phyloP scores from a whole-genome alignment of 78 protist genomes.

The Dictyostelium brefeldianum region DNA sequence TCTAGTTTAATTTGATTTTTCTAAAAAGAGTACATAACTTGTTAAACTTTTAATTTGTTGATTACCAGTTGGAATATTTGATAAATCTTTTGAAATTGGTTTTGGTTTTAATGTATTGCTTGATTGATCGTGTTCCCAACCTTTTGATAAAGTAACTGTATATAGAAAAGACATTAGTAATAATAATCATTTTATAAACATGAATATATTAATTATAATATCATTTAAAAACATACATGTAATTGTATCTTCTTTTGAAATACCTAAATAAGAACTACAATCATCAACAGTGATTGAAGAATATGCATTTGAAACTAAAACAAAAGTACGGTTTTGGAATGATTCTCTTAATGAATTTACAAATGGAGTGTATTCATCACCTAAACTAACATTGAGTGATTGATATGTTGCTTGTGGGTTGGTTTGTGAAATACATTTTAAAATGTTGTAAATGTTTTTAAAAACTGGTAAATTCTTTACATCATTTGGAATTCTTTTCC shows the following conservation, averaged over 20 bases:
- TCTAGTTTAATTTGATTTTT: neutral
- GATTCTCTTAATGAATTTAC: constrained; percentile 12
- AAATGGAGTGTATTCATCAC: constrained; percentile 43
- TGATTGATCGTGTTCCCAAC: constrained; percentile 28
- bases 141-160: constrained; percentile 32
- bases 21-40: constrained; percentile 48
- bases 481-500: constrained; percentile 66
- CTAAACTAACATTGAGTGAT: neutral
- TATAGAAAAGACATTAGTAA: too few relatives aligned
- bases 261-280: constrained; percentile 49
- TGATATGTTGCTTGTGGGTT: constrained; percentile 14
- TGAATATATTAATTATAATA: too few relatives aligned
- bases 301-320: constrained; percentile 45
- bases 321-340: constrained; percentile 58
- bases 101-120: constrained; percentile 35
- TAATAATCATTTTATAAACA: too few relatives aligned
- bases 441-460: constrained; percentile 29
- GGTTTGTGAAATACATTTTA: constrained; percentile 15
- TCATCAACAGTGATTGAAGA: constrained; percentile 39
- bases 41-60: constrained; percentile 25
- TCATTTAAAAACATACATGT: neutral
- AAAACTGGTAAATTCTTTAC: constrained; percentile 11
- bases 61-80: neutral
- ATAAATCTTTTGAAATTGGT: constrained; percentile 10
- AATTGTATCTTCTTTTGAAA: constrained; percentile 45